Evolutionary conservation across 2,329 filamentous ascomycete species (phyloP), one percentile per base, ranked within the genome.

Genomic region (Plectosphaerella plurivora): DNA sequence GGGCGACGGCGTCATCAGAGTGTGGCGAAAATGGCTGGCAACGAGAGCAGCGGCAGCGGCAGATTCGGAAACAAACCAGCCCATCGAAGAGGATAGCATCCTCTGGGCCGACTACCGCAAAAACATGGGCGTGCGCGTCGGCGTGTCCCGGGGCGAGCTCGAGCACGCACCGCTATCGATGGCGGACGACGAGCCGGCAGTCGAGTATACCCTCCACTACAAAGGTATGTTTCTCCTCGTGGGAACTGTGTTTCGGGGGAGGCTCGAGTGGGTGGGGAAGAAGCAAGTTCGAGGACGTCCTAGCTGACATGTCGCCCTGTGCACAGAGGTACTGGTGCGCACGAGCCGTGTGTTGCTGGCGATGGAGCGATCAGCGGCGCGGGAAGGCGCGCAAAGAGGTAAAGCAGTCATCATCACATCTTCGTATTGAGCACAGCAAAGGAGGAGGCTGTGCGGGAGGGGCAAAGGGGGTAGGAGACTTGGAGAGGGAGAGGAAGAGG

Each of bases 11-110:
- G 79, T 90, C 5, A 72, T 91, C 39, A 78, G 89, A 25, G 75
- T 94, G 1, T 92, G 84, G 77, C 79, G 88, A 50, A 73, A 85
- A 15, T 94, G 89, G 89, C 71, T 94, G 36, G 41, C 41, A 20
- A 74, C 75, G 6, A 68, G 75, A 24, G 63, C 67, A 59, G 66
- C 71, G 81, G 74, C 75, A 6, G 68, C 75, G 24, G 63, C 61
- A 35, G 55, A 57, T 47, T 37, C 28, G 11, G 28, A 33, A 33
- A 33, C 28, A 33, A 33, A 33, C 28, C 4, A 8, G 28, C 11
- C 53, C 37, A 49, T 52, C 60, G 56, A 61, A 36, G 54, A 61
- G 22, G 57, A 61, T 45, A 57, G 63, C 53, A 77, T 91, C 33
- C 66, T 93, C 1, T 94, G 90, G 90, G 78, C 86, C 4, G 87